Base-by-base conservation (phyloP, 2,329 filamentous ascomycete genomes). In the Metarhizium album region DNA sequence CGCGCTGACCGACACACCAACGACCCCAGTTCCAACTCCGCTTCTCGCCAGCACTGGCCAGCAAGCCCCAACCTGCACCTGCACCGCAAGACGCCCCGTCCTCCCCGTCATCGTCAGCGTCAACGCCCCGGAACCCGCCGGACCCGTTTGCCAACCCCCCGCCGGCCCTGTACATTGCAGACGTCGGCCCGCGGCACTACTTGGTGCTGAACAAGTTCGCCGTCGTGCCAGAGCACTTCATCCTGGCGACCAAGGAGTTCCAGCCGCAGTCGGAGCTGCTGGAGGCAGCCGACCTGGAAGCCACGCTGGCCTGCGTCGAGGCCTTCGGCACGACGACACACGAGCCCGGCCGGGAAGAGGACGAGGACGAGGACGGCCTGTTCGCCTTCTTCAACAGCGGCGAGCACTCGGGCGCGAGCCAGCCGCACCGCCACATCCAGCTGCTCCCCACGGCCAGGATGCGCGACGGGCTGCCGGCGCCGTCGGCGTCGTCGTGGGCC, bases 161-260 rank as follows among this genome's bases (percentile, higher is more conserved):
- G 0, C 59, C 70, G 2, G 69, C 74, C 4, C 74, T 84, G 51
- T 69, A 83, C 37, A 65, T 82, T 42, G 64, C 75, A 16, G 63
- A 65, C 24, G 60, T 86, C 7, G 70, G 70, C 1, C 69, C 78
- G 0, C 64, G 69, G 8, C 84, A 89, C 64, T 73, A 75, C 52
- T 72, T 88, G 42, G 79, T 89, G 1, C 70, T 89, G 40, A 89
- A 89, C 71, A 89, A 88, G 64, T 89, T 85, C 58, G 83, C 85
- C 46, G 68, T 89, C 46, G 82, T 86, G 33, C 75, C 78, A 0
- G 75, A 82, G 58, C 85, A 89, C 67, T 86, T 86, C 62, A 86
- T 89, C 57, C 74, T 89, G 46, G 78, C 80, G 0, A 89, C 85
- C 0, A 76, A 68, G n/a, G 64, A 68, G 1, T 81, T 82, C 62